Evolutionary conservation across 352 stramenopile genomes (phyloP).

Genomic region (Aphanomyces invadans): DNA sequence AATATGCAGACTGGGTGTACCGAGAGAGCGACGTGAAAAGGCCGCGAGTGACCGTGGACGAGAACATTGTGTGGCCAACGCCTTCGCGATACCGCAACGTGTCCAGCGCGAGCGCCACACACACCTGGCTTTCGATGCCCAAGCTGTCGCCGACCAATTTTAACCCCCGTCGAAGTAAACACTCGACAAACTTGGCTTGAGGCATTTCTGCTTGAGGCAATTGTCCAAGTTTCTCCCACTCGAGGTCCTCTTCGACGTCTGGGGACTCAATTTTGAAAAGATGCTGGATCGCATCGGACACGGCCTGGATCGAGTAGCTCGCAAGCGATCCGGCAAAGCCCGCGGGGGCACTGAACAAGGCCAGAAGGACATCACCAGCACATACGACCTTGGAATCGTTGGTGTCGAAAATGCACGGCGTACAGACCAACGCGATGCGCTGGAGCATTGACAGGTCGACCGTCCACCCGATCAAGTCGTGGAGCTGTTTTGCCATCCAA

Average conservation of each 20-base stretch:
- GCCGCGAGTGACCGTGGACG: background rate
- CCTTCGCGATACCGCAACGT: constrained; percentile 17
- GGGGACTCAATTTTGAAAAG: constrained; percentile 17
- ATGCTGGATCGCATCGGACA: constrained; percentile 9
- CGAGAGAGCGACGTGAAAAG: constrained; percentile 15
- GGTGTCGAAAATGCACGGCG: constrained; percentile 14
- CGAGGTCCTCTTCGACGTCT: constrained; percentile 8
- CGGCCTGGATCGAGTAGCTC: constrained; percentile 9
- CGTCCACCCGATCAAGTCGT: background rate
- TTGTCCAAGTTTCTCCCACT: constrained; percentile 22
- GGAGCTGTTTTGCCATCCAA: constrained; percentile 10
- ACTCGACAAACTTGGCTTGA: constrained; percentile 9
- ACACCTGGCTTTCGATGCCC: constrained; percentile 10
- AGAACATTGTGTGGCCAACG: background rate
- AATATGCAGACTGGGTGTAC: too few species aligned
- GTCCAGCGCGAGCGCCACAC: constrained; percentile 16
- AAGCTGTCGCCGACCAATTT: constrained; percentile 1
- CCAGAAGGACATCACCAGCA: constrained; percentile 11
- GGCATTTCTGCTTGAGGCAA: background rate
- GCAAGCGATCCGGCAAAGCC: background rate
- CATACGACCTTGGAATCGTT: background rate
- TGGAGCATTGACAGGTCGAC: background rate
- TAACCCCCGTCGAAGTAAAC: constrained; percentile 7
- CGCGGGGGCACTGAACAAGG: background rate
- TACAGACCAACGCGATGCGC: constrained; percentile 18